phyloP scores from a whole-genome alignment of 768 basidiomycete genomes.

The Candolleomyces efflorescens region DNA sequence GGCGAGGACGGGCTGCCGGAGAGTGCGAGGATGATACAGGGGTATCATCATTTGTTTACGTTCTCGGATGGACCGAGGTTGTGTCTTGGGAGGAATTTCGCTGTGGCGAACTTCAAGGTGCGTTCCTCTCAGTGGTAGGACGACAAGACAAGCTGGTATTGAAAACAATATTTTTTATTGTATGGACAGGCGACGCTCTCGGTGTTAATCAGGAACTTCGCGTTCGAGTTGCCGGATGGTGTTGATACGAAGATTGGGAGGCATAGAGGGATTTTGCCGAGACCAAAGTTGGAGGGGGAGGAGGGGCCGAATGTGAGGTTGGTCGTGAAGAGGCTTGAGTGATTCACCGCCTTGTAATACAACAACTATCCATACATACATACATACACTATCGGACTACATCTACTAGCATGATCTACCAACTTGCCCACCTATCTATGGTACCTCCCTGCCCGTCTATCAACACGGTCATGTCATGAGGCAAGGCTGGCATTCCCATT shows the following conservation, averaged over 20 bases:
- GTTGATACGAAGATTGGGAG: constrained; percentile 23
- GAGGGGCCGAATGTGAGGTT: constrained; percentile 7
- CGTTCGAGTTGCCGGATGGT: constrained; percentile 28
- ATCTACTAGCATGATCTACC: too few relatives aligned
- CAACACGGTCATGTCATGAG: too few relatives aligned
- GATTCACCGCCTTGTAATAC: background rate
- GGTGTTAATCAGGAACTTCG: constrained; percentile 35
- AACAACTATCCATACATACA: too few relatives aligned
- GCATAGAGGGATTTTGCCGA: constrained; percentile 19
- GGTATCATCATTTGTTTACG: constrained; percentile 45
- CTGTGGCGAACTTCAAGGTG: constrained; percentile 42
- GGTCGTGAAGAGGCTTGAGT: constrained; percentile 5
- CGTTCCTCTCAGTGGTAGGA: too few relatives aligned
- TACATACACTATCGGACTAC: too few relatives aligned
- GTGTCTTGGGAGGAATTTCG: constrained; percentile 48
- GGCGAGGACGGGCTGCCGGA: constrained; percentile 17
- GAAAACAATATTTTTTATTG: too few relatives aligned
- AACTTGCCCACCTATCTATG: too few relatives aligned
- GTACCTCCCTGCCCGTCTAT: too few relatives aligned
- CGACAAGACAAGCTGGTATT: too few relatives aligned
- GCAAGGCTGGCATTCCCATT: too few relatives aligned
- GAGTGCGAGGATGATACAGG: constrained; percentile 38
- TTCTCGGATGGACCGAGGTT: constrained; percentile 50
- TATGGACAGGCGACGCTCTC: constrained; percentile 28
- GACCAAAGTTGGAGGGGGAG: constrained; percentile 27